Evolutionary conservation across 768 basidiomycete genomes (phyloP).

Genomic region (Leccinum fibrillosum): DNA sequence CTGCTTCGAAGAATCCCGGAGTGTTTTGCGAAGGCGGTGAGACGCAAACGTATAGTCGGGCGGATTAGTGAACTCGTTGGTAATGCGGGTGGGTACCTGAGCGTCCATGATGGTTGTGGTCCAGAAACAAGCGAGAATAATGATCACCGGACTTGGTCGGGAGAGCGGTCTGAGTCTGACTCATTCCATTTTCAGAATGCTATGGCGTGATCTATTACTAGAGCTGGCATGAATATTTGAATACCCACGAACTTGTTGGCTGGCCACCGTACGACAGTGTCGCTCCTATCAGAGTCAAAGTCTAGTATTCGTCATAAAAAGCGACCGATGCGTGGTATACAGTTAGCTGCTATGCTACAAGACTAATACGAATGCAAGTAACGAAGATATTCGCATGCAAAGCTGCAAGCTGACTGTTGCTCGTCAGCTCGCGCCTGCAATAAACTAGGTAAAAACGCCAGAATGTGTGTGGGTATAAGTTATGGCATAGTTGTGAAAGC

Average conservation of each 20-base stretch:
- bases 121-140: constrained; percentile 8
- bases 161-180: neutral
- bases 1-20: constrained; percentile 63
- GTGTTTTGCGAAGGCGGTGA: constrained; percentile 56
- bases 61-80: constrained; percentile 52
- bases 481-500: constrained; percentile 11
- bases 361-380: constrained; percentile 12
- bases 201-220: constrained; percentile 9
- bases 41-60: constrained; percentile 65
- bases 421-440: constrained; percentile 2
- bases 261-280: neutral
- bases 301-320: constrained; percentile 1
- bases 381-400: neutral
- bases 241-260: constrained; percentile 19
- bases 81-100: constrained; percentile 18
- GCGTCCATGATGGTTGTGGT: constrained; percentile 25
- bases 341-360: constrained; percentile 24
- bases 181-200: neutral
- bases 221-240: neutral
- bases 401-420: constrained; percentile 8
- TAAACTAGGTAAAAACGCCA: neutral
- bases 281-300: neutral
- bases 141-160: constrained; percentile 7
- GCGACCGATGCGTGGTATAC: constrained; percentile 16
- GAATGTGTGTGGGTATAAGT: constrained; percentile 14